phyloP scores from a whole-genome alignment of 805 yeast species.

The Candida bentonensis region DNA sequence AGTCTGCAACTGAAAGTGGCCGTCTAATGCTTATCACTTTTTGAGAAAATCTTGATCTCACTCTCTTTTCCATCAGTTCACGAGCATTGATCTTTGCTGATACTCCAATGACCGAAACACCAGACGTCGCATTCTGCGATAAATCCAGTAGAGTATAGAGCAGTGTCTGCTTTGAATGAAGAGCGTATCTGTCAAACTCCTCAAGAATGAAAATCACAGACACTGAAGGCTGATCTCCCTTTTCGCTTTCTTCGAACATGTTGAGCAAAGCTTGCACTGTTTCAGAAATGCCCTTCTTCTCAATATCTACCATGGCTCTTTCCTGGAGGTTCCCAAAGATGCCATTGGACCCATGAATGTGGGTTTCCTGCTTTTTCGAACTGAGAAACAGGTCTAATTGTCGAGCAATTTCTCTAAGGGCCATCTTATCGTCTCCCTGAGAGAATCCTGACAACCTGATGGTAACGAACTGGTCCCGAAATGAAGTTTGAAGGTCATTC shows the following conservation, averaged over 20 bases:
- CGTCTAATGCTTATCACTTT: conserved; percentile 49
- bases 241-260: conserved; percentile 11
- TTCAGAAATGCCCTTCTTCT: conserved; percentile 16
- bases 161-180: conserved; percentile 62
- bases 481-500: conserved; percentile 25
- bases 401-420: conserved; percentile 73
- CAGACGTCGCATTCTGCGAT: conserved; percentile 55
- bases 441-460: conserved; percentile 56
- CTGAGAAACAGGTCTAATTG: conserved; percentile 46
- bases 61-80: conserved; percentile 82
- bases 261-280: conserved; percentile 5
- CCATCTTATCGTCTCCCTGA: conserved; percentile 62
- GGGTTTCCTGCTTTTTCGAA: conserved; percentile 14
- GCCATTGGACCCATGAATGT: conserved; percentile 4
- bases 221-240: conserved; percentile 19
- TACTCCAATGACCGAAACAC: conserved; percentile 71
- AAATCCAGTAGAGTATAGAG: conserved; percentile 80
- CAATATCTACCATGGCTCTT: conserved; percentile 14
- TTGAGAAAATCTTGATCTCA: conserved; percentile 78
- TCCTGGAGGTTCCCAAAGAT: conserved; percentile 5
- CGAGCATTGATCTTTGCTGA: conserved; percentile 62
- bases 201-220: conserved; percentile 72
- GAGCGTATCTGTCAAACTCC: conserved; percentile 69
- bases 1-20: conserved; percentile 33
- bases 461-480: conserved; percentile 36